These are phyloP conservation scores for Aegilops umbellulata DNA, from an alignment of 176 grass and related monocot genomes.

Conservation along the genomic window DNA sequence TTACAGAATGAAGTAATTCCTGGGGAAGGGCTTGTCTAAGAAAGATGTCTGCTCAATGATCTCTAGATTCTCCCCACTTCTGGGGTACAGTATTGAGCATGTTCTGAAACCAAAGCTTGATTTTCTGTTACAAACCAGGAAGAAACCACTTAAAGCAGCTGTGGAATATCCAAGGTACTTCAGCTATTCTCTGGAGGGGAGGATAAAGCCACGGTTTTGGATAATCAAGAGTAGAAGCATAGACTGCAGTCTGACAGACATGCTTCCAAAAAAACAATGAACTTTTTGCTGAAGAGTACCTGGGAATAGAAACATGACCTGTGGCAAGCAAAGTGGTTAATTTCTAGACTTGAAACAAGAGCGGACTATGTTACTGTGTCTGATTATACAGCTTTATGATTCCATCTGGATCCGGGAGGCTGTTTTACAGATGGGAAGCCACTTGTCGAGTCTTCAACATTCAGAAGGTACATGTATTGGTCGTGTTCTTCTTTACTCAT, in stretches of 20 bases:
- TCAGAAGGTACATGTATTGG: not conserved
- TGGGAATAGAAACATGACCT: too few species aligned
- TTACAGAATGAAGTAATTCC: conserved; percentile 68
- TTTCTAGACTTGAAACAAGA: not conserved
- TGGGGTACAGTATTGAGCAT: conserved; percentile 66
- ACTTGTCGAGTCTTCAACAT: not conserved
- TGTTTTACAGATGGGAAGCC: too few species aligned
- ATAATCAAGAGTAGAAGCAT: conserved; percentile 51
- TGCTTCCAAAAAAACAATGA: too few species aligned
- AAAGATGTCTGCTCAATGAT: conserved; percentile 84
- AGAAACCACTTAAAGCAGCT: conserved; percentile 59
- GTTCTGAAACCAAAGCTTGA: conserved; percentile 84
- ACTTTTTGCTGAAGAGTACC: too few species aligned
- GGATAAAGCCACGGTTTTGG: conserved; percentile 70
- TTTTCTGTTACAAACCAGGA: conserved; percentile 72
- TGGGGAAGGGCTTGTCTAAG: conserved; percentile 61
- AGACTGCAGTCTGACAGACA: conserved; percentile 74
- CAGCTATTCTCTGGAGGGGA: conserved; percentile 79
- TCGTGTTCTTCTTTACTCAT: too few species aligned
- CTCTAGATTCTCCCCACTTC: conserved; percentile 77
- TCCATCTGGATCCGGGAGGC: too few species aligned
- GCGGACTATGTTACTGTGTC: not conserved
- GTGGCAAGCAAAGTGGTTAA: conserved; percentile 29
- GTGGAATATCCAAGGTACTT: conserved; percentile 90
- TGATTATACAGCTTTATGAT: not conserved